Conservation (phyloP, 1,139 yeast genomes). For the Debaryomyces psychrophilus region DNA sequence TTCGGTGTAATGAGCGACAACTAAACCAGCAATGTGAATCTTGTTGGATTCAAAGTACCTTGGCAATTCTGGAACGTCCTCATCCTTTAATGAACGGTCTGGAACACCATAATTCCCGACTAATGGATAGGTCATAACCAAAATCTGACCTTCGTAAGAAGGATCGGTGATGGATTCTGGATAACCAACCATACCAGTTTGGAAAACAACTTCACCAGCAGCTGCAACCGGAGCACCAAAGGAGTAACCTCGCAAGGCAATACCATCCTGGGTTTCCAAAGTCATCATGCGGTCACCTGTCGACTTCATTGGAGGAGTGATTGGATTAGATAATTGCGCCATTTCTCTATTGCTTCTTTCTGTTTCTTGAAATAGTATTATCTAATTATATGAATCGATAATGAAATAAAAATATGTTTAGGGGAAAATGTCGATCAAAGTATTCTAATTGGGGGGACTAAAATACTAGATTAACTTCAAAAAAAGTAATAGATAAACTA, state of each 20-base stretch:
- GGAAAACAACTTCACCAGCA: constrained; percentile 99
- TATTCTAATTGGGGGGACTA: constrained; percentile 21
- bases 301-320: constrained; percentile 85
- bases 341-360: constrained; percentile 17
- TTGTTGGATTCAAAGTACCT: constrained; percentile 88
- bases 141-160: constrained; percentile 96
- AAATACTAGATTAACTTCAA: constrained; percentile 15
- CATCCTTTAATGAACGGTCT: constrained; percentile 74
- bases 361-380: constrained; percentile 7
- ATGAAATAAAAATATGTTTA: constrained; percentile 3
- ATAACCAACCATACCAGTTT: constrained; percentile 99
- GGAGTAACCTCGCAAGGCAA: constrained; percentile 91
- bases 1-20: constrained; percentile 96
- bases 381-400: constrained; percentile 3
- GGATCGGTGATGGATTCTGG: constrained; percentile 99
- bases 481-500: constrained; percentile 7
- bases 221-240: constrained; percentile 90
- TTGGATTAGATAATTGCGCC: constrained; percentile 60
- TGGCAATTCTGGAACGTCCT: constrained; percentile 76
- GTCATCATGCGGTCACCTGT: constrained; percentile 84
- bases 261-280: constrained; percentile 89
- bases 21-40: constrained; percentile 96
- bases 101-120: constrained; percentile 99
- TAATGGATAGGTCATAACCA: constrained; percentile 94
- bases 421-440: constrained; percentile 14